Percentiles rank a stretch among this genome's conserved stretches.
Evolutionary conservation across 1,139 yeast genomes (phyloP).

Genomic region (Diutina pseudorugosa): DNA sequence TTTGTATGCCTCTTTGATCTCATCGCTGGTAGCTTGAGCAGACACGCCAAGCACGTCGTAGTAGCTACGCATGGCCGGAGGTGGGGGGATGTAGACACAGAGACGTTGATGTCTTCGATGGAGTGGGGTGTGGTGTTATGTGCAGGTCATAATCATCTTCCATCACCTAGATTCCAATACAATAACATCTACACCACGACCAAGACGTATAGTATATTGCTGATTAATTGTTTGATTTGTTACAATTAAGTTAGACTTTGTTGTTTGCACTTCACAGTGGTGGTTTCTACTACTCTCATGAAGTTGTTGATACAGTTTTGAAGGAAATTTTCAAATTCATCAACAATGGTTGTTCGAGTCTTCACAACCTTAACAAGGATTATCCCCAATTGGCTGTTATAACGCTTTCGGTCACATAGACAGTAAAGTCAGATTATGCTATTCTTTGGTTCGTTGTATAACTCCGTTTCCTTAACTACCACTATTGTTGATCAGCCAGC

Average conservation of each 20-base stretch:
- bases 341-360: background rate
- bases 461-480: background rate
- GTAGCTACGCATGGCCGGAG: slow-evolving; percentile 10
- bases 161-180: too few species aligned
- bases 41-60: slow-evolving; percentile 45
- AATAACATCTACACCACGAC: too few species aligned
- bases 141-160: too few species aligned
- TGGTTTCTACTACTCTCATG: too few species aligned
- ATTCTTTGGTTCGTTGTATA: too few species aligned
- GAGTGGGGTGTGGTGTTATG: background rate
- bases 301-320: background rate
- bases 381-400: too few species aligned
- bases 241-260: too few species aligned
- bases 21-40: slow-evolving; percentile 21
- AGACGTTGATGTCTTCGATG: background rate
- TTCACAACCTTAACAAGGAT: too few species aligned
- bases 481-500: background rate
- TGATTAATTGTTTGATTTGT: too few species aligned
- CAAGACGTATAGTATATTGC: too few species aligned
- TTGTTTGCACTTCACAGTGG: background rate
- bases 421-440: too few species aligned
- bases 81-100: background rate
- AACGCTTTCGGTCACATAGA: background rate
- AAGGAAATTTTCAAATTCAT: background rate
- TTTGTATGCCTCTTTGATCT: slow-evolving; percentile 52